Base-by-base conservation (phyloP, 2,329 filamentous ascomycete genomes). In the Metarhizium sp. region DNA sequence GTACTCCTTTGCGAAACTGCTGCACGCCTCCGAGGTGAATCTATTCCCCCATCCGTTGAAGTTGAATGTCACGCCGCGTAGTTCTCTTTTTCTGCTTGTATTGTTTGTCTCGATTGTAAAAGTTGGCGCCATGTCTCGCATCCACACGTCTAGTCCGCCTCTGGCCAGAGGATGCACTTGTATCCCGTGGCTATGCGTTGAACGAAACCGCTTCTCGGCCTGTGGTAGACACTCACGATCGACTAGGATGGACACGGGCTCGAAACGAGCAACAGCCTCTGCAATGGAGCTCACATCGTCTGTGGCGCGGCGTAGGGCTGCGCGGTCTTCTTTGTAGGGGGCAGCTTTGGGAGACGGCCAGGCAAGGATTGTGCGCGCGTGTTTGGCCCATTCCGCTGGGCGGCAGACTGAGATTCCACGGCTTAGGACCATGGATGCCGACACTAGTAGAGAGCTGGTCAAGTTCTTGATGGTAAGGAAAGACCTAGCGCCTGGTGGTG, bases 11-110 rank as follows among this genome's bases (percentile, higher is more conserved):
- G 66, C 61, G 2, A 63, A 42, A 2, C 40, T 25, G 25, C 25
- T 25, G 8, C 38, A 54, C 38, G 50, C 62, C 51, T 4, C 58
- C 43, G 51, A 56, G 7, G 54, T 52, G 10, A 60, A 52, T 30
- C 61, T 66, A 2, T 51, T 51, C 0, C 66, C 66, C 66, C 66
- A 69, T 46, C 62, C 60, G 30, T 68, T 68, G 54, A 68, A 68
- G 47, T 61, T 64, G 13, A 61, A 59, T 20, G 62, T 58, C 11
- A 67, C 53, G 5, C 61, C 66, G 2, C 50, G 6, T 1, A 3
- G 29, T 2, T 52, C 54, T 18, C 55, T 49, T 25, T 25, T 25
- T 25, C 25, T 4, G 1, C 3, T 25, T 25, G 25, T 25, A 6
- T 13, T 1, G 13, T 29, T 47, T 2, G 53, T 47, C 38, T 58